These are phyloP conservation scores for Omphalotus guepiniiformis DNA, from an alignment of 768 basidiomycete genomes.

Conservation along the genomic window DNA sequence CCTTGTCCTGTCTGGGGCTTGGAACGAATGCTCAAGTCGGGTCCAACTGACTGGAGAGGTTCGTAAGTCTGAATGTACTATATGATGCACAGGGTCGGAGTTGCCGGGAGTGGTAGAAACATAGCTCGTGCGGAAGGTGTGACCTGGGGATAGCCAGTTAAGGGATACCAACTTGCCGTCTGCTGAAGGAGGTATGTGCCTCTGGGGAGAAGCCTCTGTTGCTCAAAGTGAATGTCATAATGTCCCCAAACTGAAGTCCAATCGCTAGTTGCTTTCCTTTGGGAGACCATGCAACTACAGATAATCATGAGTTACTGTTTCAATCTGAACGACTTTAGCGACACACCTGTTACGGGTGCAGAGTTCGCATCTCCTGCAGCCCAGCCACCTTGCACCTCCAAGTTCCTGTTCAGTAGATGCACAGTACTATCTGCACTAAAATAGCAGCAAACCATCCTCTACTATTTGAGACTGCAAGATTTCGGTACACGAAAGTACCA, in stretches of 20 bases:
- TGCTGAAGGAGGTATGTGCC: slow-evolving; percentile 56
- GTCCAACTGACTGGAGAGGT: slow-evolving; percentile 34
- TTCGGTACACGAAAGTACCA: slow-evolving; percentile 37
- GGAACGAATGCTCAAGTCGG: slow-evolving; percentile 38
- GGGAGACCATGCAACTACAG: slow-evolving; percentile 76
- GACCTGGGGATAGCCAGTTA: slow-evolving; percentile 64
- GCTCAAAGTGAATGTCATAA: slow-evolving; percentile 59
- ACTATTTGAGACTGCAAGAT: slow-evolving; percentile 57
- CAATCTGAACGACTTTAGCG: not conserved
- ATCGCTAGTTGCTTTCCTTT: slow-evolving; percentile 84
- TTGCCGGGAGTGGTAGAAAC: too few species aligned
- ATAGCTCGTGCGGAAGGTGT: slow-evolving; percentile 67
- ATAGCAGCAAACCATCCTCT: slow-evolving; percentile 72
- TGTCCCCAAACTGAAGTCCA: slow-evolving; percentile 65
- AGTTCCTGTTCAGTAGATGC: slow-evolving; percentile 54
- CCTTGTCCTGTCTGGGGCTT: slow-evolving; percentile 31
- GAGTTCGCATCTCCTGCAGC: slow-evolving; percentile 40
- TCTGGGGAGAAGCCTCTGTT: slow-evolving; percentile 51
- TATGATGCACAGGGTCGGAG: slow-evolving; percentile 37
- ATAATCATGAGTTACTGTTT: slow-evolving; percentile 20
- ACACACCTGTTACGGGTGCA: slow-evolving; percentile 57
- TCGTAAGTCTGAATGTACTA: slow-evolving; percentile 40
- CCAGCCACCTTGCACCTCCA: slow-evolving; percentile 57
- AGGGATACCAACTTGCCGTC: slow-evolving; percentile 46
- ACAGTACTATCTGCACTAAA: slow-evolving; percentile 47